These are phyloP conservation scores for Trichosporon sp. DNA, from an alignment of 1,284 basidiomycete genomes.

Conservation along the genomic window DNA sequence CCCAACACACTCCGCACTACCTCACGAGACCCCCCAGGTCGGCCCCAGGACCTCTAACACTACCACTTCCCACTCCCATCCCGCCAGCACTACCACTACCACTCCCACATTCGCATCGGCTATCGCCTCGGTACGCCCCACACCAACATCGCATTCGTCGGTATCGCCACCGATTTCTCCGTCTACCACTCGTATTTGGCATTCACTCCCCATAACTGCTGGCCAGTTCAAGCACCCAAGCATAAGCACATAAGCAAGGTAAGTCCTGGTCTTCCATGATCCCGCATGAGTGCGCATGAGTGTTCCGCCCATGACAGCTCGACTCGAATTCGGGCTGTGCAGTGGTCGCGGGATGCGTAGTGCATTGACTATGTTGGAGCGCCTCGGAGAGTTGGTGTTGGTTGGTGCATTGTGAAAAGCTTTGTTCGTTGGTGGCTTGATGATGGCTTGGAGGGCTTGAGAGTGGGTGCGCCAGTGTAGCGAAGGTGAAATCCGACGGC, in stretches of 20 bases:
- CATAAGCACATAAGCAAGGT: not conserved
- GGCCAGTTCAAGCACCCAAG: not conserved
- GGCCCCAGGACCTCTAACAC: not conserved
- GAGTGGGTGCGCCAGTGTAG: conserved; percentile 4
- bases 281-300: not conserved
- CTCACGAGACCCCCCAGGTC: not conserved
- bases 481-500: conserved; percentile 13
- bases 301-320: not conserved
- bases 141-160: not conserved
- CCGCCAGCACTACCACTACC: not conserved
- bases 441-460: conserved; percentile 18
- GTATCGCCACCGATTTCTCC: not conserved
- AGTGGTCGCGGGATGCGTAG: not conserved
- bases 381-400: not conserved
- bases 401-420: conserved; percentile 16
- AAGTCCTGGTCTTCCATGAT: not conserved
- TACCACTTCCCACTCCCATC: not conserved
- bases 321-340: not conserved
- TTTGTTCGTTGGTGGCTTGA: conserved; percentile 18
- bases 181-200: not conserved
- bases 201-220: not conserved
- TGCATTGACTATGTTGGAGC: not conserved
- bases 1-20: not conserved
- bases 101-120: conserved; percentile 11
- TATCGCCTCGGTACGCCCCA: conserved; percentile 1